A percentile compares a stretch with the other conserved stretches of the same genome.
Evolutionary conservation across 441 rosid genomes (phyloP).

Genomic region (Croton setiger): DNA sequence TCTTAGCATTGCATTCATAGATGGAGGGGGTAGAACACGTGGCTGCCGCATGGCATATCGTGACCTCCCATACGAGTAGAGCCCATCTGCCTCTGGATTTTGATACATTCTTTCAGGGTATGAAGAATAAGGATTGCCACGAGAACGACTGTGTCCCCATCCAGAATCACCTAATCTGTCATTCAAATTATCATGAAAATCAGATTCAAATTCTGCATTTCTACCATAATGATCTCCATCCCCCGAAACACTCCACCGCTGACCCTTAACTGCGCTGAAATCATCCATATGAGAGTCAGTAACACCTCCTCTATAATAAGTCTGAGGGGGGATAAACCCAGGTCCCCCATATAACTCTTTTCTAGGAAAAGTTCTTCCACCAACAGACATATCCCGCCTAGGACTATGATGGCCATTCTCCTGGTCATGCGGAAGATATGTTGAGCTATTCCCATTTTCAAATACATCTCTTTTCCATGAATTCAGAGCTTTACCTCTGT

Average conservation of each 20-base stretch:
- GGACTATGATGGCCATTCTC: conserved; percentile 56
- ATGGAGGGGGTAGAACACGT: conserved; percentile 89
- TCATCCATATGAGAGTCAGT: conserved; percentile 56
- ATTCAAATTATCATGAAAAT: conserved; percentile 58
- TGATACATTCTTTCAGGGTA: conserved; percentile 58
- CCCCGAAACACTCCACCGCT: conserved; percentile 71
- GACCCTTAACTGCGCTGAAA: conserved; percentile 41
- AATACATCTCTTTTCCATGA: conserved; percentile 73
- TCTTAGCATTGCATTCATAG: conserved; percentile 59
- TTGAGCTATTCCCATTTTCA: conserved; percentile 55
- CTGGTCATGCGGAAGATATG: conserved; percentile 43
- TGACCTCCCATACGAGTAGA: conserved; percentile 71
- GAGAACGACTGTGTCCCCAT: conserved; percentile 63
- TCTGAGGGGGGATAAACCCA: conserved; percentile 44
- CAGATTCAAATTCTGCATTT: conserved; percentile 58
- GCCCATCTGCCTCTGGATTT: conserved; percentile 62
- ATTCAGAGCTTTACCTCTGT: conserved; percentile 52
- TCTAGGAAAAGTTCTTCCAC: conserved; percentile 48
- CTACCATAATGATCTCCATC: conserved; percentile 63
- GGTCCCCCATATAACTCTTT: conserved; percentile 62
- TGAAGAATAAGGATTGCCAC: conserved; percentile 47
- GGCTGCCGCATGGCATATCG: conserved; percentile 86
- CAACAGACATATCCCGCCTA: conserved; percentile 44
- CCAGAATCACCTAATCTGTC: conserved; percentile 68
- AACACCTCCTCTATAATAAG: conserved; percentile 50